Percentiles rank a stretch among this genome's conserved stretches.
Conservation (phyloP, 108 stramenopile species). For the Mayamaea pseudoterrestris region DNA sequence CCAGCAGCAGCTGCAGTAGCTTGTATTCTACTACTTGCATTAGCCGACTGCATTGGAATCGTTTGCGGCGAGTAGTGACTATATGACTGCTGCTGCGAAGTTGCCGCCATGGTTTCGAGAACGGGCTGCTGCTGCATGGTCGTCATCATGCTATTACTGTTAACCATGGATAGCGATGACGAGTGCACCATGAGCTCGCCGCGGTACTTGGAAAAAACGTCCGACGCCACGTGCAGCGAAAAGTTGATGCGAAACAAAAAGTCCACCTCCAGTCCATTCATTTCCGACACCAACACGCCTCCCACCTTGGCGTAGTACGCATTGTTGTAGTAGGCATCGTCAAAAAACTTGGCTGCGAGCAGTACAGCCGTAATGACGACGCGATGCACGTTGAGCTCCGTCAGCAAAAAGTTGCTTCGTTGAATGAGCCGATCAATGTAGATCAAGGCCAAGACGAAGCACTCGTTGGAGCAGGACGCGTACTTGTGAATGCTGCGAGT, state of each 20-base stretch:
- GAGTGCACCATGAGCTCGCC: conserved; percentile 63
- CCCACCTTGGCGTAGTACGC: conserved; percentile 96
- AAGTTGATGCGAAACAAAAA: conserved; percentile 95
- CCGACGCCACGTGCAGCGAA: conserved; percentile 80
- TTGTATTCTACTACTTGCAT: conserved; percentile 1
- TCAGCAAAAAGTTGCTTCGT: conserved; percentile 83
- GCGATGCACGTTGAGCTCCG: conserved; percentile 94
- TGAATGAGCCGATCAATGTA: conserved; percentile 98
- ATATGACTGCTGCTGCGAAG: not conserved
- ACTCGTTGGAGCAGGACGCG: conserved; percentile 92
- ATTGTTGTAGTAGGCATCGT: conserved; percentile 99
- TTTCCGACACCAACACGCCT: conserved; percentile 70
- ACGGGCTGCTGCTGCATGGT: not conserved
- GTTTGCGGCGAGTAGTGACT: not conserved
- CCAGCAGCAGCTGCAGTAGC: not conserved
- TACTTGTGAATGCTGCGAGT: conserved; percentile 86
- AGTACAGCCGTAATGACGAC: conserved; percentile 92
- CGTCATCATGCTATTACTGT: too few species aligned
- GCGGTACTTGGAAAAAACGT: conserved; percentile 76
- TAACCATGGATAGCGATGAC: too few species aligned
- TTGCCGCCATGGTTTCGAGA: not conserved
- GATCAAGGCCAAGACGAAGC: conserved; percentile 93
- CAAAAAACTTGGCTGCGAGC: conserved; percentile 97
- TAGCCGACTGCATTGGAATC: not conserved
- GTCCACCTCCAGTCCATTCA: conserved; percentile 92